Percentiles rank a stretch among this genome's conserved stretches.
Conservation (phyloP, 257 asterid species). For the Capsicum rhomboideum region DNA sequence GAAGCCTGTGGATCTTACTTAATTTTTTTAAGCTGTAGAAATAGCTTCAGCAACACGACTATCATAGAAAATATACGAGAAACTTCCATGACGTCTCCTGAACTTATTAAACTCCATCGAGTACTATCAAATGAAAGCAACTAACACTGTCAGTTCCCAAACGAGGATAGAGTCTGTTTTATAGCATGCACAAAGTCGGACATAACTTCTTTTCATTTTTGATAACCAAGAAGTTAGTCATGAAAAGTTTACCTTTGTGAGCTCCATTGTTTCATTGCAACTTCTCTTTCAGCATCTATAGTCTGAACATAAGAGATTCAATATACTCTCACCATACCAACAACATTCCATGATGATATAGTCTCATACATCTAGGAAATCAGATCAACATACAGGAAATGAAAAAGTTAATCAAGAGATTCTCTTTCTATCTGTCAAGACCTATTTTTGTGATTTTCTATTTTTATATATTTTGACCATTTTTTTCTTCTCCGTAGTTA, state of each 20-base stretch:
- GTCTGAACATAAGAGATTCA: constrained; percentile 33
- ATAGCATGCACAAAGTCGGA: too few species aligned
- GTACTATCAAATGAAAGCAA: constrained; percentile 53
- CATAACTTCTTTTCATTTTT: too few species aligned
- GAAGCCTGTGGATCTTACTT: constrained; percentile 44
- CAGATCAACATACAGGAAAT: neutral
- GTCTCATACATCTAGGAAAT: neutral
- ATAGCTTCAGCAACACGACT: too few species aligned
- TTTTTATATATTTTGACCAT: too few species aligned
- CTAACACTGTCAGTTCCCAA: neutral
- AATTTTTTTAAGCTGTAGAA: constrained; percentile 94
- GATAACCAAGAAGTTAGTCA: neutral
- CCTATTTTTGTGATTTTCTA: too few species aligned
- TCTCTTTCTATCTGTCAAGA: neutral
- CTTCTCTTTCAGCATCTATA: constrained; percentile 97
- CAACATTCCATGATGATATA: neutral
- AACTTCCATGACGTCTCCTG: constrained; percentile 95
- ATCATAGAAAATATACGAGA: too few species aligned
- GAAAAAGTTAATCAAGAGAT: neutral
- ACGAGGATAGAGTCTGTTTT: neutral
- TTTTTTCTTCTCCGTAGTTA: too few species aligned
- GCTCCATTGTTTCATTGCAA: constrained; percentile 96
- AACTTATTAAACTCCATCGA: constrained; percentile 96
- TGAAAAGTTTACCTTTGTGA: constrained; percentile 54
- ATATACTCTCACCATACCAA: neutral